Conservation (phyloP, 768 basidiomycete genomes). For the Lentinula sp. region DNA sequence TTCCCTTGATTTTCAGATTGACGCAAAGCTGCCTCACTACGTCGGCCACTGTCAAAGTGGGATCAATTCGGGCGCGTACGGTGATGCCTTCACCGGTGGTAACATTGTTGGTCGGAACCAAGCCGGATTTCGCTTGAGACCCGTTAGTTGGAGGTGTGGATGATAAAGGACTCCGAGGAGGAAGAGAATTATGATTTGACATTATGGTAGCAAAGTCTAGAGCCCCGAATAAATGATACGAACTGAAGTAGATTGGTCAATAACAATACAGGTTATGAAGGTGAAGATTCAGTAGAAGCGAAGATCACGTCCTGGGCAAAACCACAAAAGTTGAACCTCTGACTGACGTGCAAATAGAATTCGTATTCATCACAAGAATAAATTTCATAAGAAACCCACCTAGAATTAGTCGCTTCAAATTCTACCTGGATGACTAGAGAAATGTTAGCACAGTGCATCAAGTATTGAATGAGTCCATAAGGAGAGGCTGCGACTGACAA, state of each 20-base stretch:
- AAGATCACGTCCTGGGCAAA: conserved; percentile 31
- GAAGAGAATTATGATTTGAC: conserved; percentile 19
- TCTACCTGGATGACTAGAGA: no score
- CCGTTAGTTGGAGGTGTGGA: conserved; percentile 29
- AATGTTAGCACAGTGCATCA: no score
- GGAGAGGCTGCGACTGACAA: no score
- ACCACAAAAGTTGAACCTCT: conserved; percentile 24
- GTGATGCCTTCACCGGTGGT: conserved; percentile 69
- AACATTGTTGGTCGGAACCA: conserved; percentile 82
- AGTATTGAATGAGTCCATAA: no score
- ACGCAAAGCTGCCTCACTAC: conserved; percentile 79
- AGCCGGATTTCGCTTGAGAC: conserved; percentile 32
- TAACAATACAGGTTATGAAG: neutral
- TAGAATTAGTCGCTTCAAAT: neutral
- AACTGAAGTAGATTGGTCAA: neutral
- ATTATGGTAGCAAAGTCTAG: neutral
- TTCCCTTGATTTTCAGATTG: conserved; percentile 74
- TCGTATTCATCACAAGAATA: conserved; percentile 33
- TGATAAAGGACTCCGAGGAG: conserved; percentile 24
- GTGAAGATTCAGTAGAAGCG: conserved; percentile 34
- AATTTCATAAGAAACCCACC: neutral
- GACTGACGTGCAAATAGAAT: conserved; percentile 63
- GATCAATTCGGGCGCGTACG: conserved; percentile 81
- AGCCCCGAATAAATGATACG: neutral
- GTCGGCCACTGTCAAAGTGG: conserved; percentile 76